These are phyloP conservation scores for Chrysoporthe cubensis DNA, from an alignment of 2,329 filamentous ascomycete species.

Conservation along the genomic window DNA sequence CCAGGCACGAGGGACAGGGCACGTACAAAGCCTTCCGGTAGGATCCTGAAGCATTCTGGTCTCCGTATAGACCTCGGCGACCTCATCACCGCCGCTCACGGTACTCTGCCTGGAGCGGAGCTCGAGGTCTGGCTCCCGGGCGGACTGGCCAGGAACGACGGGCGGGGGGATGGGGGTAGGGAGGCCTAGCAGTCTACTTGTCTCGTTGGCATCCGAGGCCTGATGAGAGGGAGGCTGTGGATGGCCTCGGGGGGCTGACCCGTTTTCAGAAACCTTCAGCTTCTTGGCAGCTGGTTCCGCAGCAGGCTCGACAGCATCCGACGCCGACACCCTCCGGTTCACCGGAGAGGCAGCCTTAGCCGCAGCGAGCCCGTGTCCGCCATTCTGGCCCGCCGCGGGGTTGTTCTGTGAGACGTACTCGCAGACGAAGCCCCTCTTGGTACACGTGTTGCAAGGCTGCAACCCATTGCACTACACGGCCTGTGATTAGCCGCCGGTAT, in stretches of 20 bases:
- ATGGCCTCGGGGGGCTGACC: background rate
- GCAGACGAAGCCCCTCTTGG: slow-evolving; percentile 54
- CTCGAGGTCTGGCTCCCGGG: slow-evolving; percentile 38
- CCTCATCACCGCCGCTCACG: slow-evolving; percentile 54
- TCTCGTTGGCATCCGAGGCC: slow-evolving; percentile 32
- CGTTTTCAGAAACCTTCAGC: slow-evolving; percentile 29
- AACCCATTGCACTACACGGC: slow-evolving; percentile 60
- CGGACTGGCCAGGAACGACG: slow-evolving; percentile 11
- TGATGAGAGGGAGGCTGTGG: slow-evolving; percentile 7
- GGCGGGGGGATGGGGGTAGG: slow-evolving; percentile 20
- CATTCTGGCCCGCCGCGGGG: slow-evolving; percentile 16
- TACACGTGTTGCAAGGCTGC: slow-evolving; percentile 61
- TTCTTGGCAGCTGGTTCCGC: slow-evolving; percentile 20
- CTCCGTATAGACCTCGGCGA: slow-evolving; percentile 58
- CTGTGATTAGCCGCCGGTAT: slow-evolving; percentile 18
- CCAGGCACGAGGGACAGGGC: background rate
- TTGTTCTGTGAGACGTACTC: slow-evolving; percentile 41
- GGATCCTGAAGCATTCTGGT: slow-evolving; percentile 64
- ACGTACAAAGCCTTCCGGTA: slow-evolving; percentile 59
- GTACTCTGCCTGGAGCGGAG: slow-evolving; percentile 43
- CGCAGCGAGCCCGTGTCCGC: slow-evolving; percentile 38
- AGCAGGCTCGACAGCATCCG: slow-evolving; percentile 19
- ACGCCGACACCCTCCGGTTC: slow-evolving; percentile 28
- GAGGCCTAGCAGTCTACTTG: slow-evolving; percentile 38
- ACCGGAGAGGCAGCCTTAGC: slow-evolving; percentile 31